Evolutionary conservation across 768 basidiomycete genomes (phyloP), one percentile per base, ranked within the genome.

Genomic region (Amanita pallidorosea): DNA sequence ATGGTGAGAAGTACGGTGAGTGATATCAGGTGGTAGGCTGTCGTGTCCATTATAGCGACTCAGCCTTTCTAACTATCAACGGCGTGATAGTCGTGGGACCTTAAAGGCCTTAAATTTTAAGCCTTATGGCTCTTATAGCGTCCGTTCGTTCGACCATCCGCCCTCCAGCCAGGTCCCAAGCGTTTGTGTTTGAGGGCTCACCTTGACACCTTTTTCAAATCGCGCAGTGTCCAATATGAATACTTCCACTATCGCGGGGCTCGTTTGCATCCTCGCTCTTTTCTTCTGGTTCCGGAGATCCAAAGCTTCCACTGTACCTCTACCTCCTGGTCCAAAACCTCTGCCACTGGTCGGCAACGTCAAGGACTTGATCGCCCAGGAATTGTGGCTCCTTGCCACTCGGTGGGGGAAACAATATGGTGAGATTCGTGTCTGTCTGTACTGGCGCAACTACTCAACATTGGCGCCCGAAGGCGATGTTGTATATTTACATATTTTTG

Each of bases 261-360:
- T 67, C 31, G 64, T 61, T 36, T 61, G 67, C 47, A 62, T 72
- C 55, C 59, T 67, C 61, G 59, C 67, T 55, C 57, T 68, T 56
- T 67, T 65, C 57, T 56, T 71, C 50, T 72, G 67, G 67, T 61
- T 67, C 63, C 68, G 69, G 59, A 74, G 69, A 67, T 55, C 66
- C 63, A 70, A 68, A 63, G 54, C 65, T 64, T 63, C 65, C 56
- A 51, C 64, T 47, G 63, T 65, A 35, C 68, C 72, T 48, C 63
- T 77, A 25, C 84, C 84, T 33, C 83, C 85, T 52, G 85, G 85
- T 20, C 85, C 85, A 50, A 76, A 71, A 55, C 80, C 81, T 0
- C 61, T 83, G 51, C 83, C 82, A 0, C 35, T 85, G 40, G 58
- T 87, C 13, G 85, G 85, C 5, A 86, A 88, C 63, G 57, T 85